These are phyloP conservation scores for Chrysoporthe cubensis DNA, from an alignment of 2,329 filamentous ascomycete species.

Conservation along the genomic window DNA sequence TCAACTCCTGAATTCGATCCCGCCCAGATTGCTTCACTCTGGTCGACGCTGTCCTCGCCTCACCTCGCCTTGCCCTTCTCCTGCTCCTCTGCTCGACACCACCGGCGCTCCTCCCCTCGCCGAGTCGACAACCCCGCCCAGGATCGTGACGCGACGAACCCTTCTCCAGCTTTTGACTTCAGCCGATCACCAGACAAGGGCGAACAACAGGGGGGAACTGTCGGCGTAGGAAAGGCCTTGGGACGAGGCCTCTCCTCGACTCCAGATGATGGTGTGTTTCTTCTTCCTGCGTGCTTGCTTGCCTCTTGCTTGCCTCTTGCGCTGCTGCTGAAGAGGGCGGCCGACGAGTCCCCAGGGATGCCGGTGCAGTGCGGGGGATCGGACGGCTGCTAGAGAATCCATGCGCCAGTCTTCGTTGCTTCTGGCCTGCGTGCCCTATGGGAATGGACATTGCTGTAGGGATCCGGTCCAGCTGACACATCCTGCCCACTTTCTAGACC, in stretches of 20 bases:
- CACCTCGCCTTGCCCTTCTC: constrained; percentile 8
- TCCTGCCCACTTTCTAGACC: constrained; percentile 46
- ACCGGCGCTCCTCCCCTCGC: constrained; percentile 14
- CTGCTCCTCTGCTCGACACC: constrained; percentile 19
- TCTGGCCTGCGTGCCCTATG: background rate
- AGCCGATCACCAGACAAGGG: constrained; percentile 24
- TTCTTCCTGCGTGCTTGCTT: constrained; percentile 29
- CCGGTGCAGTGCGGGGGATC: constrained; percentile 6
- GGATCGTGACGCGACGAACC: constrained; percentile 22
- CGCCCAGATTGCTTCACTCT: constrained; percentile 19
- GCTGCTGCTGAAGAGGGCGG: background rate
- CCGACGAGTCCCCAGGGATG: background rate
- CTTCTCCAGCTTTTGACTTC: constrained; percentile 14
- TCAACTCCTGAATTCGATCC: constrained; percentile 27
- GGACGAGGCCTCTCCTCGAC: constrained; percentile 42
- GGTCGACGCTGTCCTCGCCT: background rate
- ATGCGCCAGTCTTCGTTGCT: background rate
- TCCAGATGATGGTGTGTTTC: constrained; percentile 57
- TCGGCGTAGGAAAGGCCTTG: constrained; percentile 33
- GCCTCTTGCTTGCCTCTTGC: constrained; percentile 1
- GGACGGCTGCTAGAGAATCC: background rate
- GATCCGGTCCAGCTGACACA: constrained; percentile 27
- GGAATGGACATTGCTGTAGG: background rate
- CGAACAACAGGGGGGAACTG: constrained; percentile 36
- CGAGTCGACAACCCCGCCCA: constrained; percentile 22